phyloP scores from a whole-genome alignment of 2,329 filamentous ascomycete genomes.

The Aspergillus sp. region DNA sequence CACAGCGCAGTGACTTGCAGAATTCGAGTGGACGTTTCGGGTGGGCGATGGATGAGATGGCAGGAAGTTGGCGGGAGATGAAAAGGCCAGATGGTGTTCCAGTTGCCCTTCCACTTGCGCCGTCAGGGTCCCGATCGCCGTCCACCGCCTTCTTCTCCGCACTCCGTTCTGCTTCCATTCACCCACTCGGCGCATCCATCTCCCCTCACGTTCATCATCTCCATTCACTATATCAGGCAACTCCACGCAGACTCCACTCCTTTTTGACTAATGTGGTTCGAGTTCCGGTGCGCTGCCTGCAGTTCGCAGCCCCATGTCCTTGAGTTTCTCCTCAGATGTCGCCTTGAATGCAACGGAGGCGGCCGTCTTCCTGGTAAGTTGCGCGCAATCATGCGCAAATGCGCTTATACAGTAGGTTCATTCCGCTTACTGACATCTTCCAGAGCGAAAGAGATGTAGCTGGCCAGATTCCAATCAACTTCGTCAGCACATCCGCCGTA shows the following conservation, averaged over 20 bases:
- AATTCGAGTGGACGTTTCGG: neutral
- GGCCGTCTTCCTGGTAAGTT: slow-evolving; percentile 42
- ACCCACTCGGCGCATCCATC: neutral
- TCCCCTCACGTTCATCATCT: neutral
- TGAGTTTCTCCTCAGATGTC: slow-evolving; percentile 43
- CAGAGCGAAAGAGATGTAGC: slow-evolving; percentile 65
- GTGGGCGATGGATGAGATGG: neutral
- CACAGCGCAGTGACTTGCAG: neutral
- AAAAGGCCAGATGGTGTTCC: slow-evolving; percentile 26
- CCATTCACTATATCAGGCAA: neutral
- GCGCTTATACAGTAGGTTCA: too few relatives aligned
- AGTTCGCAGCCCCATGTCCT: slow-evolving; percentile 40
- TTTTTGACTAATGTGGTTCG: neutral
- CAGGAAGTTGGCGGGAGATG: slow-evolving; percentile 15
- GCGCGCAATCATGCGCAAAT: neutral
- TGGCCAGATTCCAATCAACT: slow-evolving; percentile 63
- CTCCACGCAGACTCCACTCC: neutral
- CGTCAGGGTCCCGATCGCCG: neutral
- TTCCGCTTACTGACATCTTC: slow-evolving; percentile 14
- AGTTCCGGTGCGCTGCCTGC: slow-evolving; percentile 7
- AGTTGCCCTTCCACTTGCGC: neutral
- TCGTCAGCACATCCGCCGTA: slow-evolving; percentile 59
- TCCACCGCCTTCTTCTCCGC: slow-evolving; percentile 22
- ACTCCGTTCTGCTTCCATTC: neutral
- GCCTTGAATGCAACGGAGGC: slow-evolving; percentile 42